Conservation (phyloP, 1,284 basidiomycete species). For the Termitomyces sp. region DNA sequence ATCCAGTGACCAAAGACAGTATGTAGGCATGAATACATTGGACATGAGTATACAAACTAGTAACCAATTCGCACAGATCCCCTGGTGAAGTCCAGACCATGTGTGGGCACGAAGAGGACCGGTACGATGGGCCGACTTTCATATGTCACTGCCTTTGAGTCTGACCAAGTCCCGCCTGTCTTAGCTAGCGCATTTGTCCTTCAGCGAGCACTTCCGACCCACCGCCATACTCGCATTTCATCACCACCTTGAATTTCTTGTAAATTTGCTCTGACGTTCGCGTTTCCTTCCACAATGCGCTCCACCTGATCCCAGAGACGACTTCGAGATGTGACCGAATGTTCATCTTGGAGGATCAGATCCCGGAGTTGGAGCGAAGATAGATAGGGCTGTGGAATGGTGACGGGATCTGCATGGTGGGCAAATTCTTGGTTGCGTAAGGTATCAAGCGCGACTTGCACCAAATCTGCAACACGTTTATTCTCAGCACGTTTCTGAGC, state of each 20-base stretch:
- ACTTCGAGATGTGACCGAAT: slow-evolving; percentile 63
- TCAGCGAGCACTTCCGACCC: slow-evolving; percentile 52
- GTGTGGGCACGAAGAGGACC: not conserved
- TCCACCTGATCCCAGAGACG: slow-evolving; percentile 86
- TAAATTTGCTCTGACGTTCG: slow-evolving; percentile 87
- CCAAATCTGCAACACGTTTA: slow-evolving; percentile 70
- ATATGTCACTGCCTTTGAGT: not conserved
- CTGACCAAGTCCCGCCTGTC: slow-evolving; percentile 10
- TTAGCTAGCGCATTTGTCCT: slow-evolving; percentile 5
- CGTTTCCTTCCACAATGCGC: slow-evolving; percentile 86
- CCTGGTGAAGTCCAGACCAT: not conserved
- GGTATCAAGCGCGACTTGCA: slow-evolving; percentile 74
- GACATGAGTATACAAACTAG: no score
- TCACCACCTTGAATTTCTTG: slow-evolving; percentile 89
- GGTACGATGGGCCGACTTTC: not conserved
- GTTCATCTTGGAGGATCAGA: slow-evolving; percentile 78
- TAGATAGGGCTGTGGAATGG: slow-evolving; percentile 74
- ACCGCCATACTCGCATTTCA: slow-evolving; percentile 79
- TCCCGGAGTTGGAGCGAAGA: slow-evolving; percentile 91
- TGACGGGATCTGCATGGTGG: slow-evolving; percentile 82
- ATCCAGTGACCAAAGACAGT: no score
- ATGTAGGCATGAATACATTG: no score
- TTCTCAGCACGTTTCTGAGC: slow-evolving; percentile 58
- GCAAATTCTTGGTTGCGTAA: slow-evolving; percentile 84
- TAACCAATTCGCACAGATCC: no score